Base-by-base conservation (phyloP, 2,329 filamentous ascomycete species). In the Purpureocillium lavendulum region DNA sequence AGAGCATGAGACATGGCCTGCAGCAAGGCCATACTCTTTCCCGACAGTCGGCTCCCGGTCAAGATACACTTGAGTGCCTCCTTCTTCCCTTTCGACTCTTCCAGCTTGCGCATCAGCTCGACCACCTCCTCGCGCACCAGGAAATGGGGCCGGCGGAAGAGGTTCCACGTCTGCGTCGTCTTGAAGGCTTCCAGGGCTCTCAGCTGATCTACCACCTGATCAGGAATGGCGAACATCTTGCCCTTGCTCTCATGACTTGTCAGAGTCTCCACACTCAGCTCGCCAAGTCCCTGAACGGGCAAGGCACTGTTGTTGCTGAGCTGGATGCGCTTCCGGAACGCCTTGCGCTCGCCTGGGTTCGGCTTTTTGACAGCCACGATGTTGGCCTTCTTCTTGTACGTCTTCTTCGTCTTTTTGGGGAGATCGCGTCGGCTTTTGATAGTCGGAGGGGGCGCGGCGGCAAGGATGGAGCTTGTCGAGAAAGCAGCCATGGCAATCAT, bases 281-380 rank as follows among this genome's bases (percentile, higher is more conserved):
- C 73, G 43, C 71, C 64, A 49, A 94, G 69, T 10, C 78, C 84
- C 17, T 69, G 57, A 7, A 97, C 83, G 43, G 82, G 77, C 30
- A 96, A 68, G 36, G 92, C 92, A 65, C 95, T 97, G 61, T 86
- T 84, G 66, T 97, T 98, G 70, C 84, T 90, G 44, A 98, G 78
- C 43, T 94, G 80, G 54, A 98, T 86, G 50, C 86, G 80, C 69
- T 94, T 95, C 49, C 88, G 81, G 57, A 86, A 71, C 21, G 86
- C 85, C 65, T 88, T 94, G 49, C 89, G 80, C 70, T 96, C 89
- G 49, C 89, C 90, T 3, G 78, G 71, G 11, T 69, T 69, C 15
- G 84, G 83, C 48, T 78, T 71, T 61, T 73, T 76, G 40, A 66
- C 58, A 18, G 63, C 61, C 18, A 59, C 61, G 33, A 67, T 54